phyloP scores from a whole-genome alignment of 345 rosid genomes.

The Pistacia atlantica region DNA sequence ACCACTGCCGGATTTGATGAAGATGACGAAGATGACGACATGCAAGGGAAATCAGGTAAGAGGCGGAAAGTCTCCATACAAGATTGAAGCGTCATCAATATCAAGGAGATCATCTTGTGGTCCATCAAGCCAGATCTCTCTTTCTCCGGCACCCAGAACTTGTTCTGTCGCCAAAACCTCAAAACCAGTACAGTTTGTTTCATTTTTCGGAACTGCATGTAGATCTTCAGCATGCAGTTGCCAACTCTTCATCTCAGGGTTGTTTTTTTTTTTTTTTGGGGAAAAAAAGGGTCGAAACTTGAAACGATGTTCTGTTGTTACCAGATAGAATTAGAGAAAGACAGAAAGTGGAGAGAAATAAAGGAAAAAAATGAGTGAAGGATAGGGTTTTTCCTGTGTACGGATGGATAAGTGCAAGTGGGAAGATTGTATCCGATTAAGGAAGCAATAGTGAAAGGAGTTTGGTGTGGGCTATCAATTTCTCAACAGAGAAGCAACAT shows the following conservation, averaged over 20 bases:
- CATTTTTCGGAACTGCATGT: slow-evolving; percentile 25
- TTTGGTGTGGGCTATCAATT: slow-evolving; percentile 24
- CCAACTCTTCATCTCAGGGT: slow-evolving; percentile 27
- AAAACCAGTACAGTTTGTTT: slow-evolving; percentile 25
- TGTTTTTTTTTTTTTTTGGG: neutral
- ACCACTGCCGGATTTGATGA: slow-evolving; percentile 78
- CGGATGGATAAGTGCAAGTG: slow-evolving; percentile 54
- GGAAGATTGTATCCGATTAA: slow-evolving; percentile 30
- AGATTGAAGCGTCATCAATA: slow-evolving; percentile 56
- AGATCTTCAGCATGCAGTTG: slow-evolving; percentile 36
- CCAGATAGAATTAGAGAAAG: slow-evolving; percentile 23
- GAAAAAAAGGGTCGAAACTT: slow-evolving; percentile 5
- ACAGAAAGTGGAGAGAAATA: neutral
- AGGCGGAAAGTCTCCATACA: slow-evolving; percentile 66
- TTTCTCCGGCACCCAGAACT: slow-evolving; percentile 22
- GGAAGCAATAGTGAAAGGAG: slow-evolving; percentile 44
- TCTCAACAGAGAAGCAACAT: slow-evolving; percentile 44
- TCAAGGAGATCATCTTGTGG: slow-evolving; percentile 52
- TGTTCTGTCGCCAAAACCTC: slow-evolving; percentile 33
- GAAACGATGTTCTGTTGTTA: slow-evolving; percentile 14
- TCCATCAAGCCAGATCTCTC: slow-evolving; percentile 60
- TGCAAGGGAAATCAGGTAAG: slow-evolving; percentile 92
- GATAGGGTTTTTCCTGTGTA: slow-evolving; percentile 30
- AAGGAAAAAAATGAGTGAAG: neutral
- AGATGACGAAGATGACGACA: slow-evolving; percentile 94